These are phyloP conservation scores for Epichloe baconii DNA, from an alignment of 2,329 filamentous ascomycete species.

Conservation along the genomic window DNA sequence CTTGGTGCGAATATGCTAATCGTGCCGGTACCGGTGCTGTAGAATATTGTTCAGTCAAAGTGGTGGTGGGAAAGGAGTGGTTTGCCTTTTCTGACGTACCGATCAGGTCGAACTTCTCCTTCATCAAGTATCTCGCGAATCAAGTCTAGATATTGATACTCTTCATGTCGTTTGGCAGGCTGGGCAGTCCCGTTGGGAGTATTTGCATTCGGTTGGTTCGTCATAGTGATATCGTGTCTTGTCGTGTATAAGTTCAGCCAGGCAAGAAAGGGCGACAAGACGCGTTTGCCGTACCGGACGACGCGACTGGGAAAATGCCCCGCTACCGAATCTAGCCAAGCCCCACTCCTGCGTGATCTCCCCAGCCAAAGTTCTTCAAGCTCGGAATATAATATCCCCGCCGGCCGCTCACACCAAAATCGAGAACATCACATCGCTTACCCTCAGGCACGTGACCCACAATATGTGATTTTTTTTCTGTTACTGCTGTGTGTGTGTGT, in stretches of 20 bases:
- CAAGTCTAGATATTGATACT: conserved; percentile 85
- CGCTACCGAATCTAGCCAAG: not conserved
- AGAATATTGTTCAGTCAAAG: not conserved
- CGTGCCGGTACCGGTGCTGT: conserved; percentile 84
- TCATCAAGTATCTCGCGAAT: conserved; percentile 70
- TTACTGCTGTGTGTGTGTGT: not conserved
- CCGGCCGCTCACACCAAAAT: not conserved
- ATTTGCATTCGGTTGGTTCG: conserved; percentile 1
- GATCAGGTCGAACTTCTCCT: conserved; percentile 82
- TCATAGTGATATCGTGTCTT: not conserved
- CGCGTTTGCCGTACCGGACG: not conserved
- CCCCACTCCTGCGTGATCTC: not conserved
- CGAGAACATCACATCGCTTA: conserved; percentile 7
- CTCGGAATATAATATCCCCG: conserved; percentile 1
- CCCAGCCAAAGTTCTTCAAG: not conserved
- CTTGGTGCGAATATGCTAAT: conserved; percentile 77
- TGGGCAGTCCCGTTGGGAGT: not conserved
- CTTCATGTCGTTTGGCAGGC: conserved; percentile 48
- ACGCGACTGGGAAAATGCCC: conserved; percentile 5
- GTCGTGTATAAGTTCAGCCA: not conserved
- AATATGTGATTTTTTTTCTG: conserved; percentile 5
- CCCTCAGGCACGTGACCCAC: conserved; percentile 16
- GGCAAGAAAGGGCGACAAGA: not conserved
- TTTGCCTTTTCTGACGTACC: conserved; percentile 32
- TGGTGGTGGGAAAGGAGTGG: not conserved